Evolutionary conservation across 208 protist species (phyloP), one percentile per base, ranked within the genome.

Genomic region (Zelonia costaricensis): DNA sequence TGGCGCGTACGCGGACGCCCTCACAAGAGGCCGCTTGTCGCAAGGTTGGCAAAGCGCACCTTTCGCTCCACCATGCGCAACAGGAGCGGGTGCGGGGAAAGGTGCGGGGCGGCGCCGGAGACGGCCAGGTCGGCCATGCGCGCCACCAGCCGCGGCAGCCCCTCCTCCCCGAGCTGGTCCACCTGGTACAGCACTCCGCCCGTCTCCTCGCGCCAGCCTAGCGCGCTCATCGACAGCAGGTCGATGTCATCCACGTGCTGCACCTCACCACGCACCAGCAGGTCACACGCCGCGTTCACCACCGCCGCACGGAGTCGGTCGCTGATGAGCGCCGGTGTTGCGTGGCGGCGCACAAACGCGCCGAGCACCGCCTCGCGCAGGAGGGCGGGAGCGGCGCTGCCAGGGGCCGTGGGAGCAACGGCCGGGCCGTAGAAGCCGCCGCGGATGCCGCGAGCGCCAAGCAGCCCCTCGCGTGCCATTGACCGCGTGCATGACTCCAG

Each of bases 251-350:
- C 69, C 9, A 56, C 69, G n/a, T 46, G 62, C 12, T 59, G 69
- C 31, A 94, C 60, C 25, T 68, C 62, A 4, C 74, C 76, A 9
- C 66, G 62, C 18, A 70, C 53, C 0, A 94, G 72, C 39, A 94
- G 39, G 35, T 78, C 80, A 30, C 77, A 88, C 51, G 72, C 75
- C 44, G 66, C 80, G 59, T 89, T 88, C 18, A 89, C 62, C 20
- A 91, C 76, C 16, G 76, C 84, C 5, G 75, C 78, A 13, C 90
- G 52, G 31, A 94, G 80, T 35, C 80, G 72, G 52, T 86, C 74
- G 1, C 79, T 54, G 12, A 89, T 48, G 46, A 83, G 76, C 1
- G 53, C 30, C 10, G 66, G 66, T 0, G 76, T 82, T 10, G 46
- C 38, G 20, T 73, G 30, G 51, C 48, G 62, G n/a, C 66, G 56